phyloP scores from a whole-genome alignment of 352 stramenopile genomes.

The Globisporangium polare region DNA sequence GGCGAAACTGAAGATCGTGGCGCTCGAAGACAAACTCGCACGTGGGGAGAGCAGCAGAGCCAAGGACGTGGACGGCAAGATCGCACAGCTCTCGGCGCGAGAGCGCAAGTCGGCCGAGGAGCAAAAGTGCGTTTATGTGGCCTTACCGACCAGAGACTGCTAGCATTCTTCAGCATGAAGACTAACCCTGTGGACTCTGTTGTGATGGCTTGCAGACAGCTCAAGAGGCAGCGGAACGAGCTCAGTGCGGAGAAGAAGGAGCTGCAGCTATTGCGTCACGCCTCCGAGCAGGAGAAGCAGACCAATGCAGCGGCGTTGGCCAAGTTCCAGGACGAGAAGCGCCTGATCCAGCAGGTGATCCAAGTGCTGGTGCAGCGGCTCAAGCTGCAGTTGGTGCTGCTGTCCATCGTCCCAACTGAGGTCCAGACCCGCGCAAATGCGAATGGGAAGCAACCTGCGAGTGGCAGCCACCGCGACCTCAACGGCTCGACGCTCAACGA shows the following conservation, averaged over 20 bases:
- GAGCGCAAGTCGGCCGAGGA: slow-evolving; percentile 41
- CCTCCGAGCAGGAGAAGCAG: slow-evolving; percentile 19
- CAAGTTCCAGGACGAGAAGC: slow-evolving; percentile 36
- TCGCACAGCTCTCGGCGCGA: slow-evolving; percentile 23
- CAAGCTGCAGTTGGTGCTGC: slow-evolving; percentile 38
- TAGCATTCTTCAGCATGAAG: not conserved
- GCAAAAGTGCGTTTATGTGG: slow-evolving; percentile 45
- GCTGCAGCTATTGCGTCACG: slow-evolving; percentile 22
- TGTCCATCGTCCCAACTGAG: slow-evolving; percentile 28
- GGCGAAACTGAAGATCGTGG: slow-evolving; percentile 42
- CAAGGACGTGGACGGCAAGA: slow-evolving; percentile 40
- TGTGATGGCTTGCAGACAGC: slow-evolving; percentile 15
- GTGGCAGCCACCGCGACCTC: not conserved
- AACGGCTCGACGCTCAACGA: slow-evolving; percentile 12
- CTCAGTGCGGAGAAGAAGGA: slow-evolving; percentile 27
- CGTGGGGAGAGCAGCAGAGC: slow-evolving; percentile 18
- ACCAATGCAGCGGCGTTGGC: not conserved
- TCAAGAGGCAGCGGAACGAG: slow-evolving; percentile 43
- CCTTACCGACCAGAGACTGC: too few relatives aligned
- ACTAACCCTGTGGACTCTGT: not conserved
- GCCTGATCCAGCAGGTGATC: slow-evolving; percentile 45
- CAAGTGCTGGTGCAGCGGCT: slow-evolving; percentile 36
- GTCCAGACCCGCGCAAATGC: not conserved
- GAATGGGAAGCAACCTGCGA: not conserved
- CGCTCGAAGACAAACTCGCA: slow-evolving; percentile 41